Base-by-base conservation (phyloP, 2,329 filamentous ascomycete genomes). In the Cordyceps farinosa region DNA sequence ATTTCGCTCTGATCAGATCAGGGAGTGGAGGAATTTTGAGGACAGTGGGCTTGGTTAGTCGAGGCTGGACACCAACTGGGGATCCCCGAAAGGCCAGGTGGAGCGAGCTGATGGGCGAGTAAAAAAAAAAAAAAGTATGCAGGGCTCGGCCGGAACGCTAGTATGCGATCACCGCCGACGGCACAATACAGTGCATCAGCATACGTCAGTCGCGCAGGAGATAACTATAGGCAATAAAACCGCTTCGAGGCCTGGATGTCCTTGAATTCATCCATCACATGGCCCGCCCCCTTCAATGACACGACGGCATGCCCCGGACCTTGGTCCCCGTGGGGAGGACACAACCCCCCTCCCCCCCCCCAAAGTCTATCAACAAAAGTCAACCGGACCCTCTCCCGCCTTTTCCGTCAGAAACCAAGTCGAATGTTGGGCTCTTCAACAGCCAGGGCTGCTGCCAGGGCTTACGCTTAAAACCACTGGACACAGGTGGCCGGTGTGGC, bases 41-140 rank as follows among this genome's bases (percentile, higher is more conserved):
- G 56, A 51, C 56, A 50, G 56, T 27, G 27, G 56, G 34, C 13
- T 34, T 11, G 44, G 42, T 38, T 45, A 40, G 57, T 44, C 48
- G 57, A 51, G 44, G 47, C 27, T 60, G 58, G 58, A 50, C 22
- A 22, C 22, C 22, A 22, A 22, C 45, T 51, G 58, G 57, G 48
- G 54, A 54, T 51, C 58, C 58, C 40, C 40, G 47, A 36, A 45
- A 52, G 58, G 50, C 58, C 58, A 54, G 58, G 58, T 61, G 58
- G 58, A 54, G 22, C 36, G 56, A 47, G 48, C 38, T 36, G 40
- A 53, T 52, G 47, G n/a, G 50, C 40, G 50, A 34, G 22, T 5
- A 5, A 40, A 45, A 61, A 47, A 61, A 61, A 61, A 59, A 60
- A 60, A 51, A 22, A 22, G 22, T 22, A 61, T 54, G 13, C 36